A percentile compares a stretch with the other conserved stretches of the same genome.
These are phyloP conservation scores for Daldinia eschscholtzii DNA, from an alignment of 2,329 filamentous ascomycete genomes.

Conservation along the genomic window DNA sequence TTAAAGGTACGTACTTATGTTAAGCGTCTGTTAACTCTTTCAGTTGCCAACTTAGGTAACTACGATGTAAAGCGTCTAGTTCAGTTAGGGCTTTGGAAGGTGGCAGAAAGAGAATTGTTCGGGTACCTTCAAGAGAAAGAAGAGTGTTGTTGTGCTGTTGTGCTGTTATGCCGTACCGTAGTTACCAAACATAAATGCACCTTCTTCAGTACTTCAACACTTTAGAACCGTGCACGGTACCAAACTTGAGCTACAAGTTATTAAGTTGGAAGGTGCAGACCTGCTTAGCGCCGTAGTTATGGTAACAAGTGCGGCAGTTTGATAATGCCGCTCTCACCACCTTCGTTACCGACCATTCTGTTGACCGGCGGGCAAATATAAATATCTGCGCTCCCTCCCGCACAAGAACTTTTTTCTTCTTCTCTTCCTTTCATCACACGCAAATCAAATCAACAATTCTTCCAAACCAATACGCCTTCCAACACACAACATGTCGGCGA, in stretches of 20 bases:
- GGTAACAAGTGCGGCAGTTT: background rate
- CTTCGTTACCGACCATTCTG: background rate
- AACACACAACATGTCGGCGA: background rate
- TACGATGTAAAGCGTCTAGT: too few species aligned
- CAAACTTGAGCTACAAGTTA: background rate
- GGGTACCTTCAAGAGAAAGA: background rate
- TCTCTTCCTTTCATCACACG: background rate
- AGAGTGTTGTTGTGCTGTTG: background rate
- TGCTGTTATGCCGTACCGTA: background rate
- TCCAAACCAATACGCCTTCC: background rate
- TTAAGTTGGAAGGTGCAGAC: background rate
- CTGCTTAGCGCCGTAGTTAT: background rate
- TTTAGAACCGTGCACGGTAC: background rate
- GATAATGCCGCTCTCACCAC: background rate
- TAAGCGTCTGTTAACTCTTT: background rate
- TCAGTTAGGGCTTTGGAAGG: background rate
- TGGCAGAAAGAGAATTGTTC: background rate
- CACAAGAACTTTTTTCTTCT: background rate
- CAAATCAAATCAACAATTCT: background rate
- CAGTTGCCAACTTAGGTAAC: too few species aligned
- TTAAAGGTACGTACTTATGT: too few species aligned
- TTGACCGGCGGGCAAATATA: background rate
- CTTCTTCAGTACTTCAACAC: background rate
- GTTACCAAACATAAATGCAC: background rate
- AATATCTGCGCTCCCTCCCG: background rate